Evolutionary conservation across 352 stramenopile species (phyloP).

Genomic region (Globisporangium canariense): DNA sequence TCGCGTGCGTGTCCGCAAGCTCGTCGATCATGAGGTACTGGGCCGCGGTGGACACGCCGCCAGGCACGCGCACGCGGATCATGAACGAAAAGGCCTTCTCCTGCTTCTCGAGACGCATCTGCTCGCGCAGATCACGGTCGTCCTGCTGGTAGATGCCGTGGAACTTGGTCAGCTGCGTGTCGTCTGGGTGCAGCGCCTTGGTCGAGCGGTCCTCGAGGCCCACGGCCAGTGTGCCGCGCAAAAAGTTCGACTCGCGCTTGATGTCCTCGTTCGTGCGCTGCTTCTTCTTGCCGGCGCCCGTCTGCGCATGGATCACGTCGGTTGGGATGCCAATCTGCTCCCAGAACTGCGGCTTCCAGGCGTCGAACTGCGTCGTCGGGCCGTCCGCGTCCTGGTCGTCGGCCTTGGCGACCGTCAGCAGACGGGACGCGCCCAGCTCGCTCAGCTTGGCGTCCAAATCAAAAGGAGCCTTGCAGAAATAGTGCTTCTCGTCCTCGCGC

Average conservation of each 20-base stretch:
- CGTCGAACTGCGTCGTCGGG: slow-evolving; percentile 62
- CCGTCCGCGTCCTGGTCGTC: slow-evolving; percentile 85
- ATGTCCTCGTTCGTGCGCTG: slow-evolving; percentile 84
- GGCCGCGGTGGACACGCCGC: slow-evolving; percentile 90
- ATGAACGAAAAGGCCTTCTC: slow-evolving; percentile 96
- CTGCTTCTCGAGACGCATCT: slow-evolving; percentile 75
- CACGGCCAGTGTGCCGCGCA: slow-evolving; percentile 64
- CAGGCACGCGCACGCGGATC: slow-evolving; percentile 96
- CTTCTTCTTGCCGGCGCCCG: slow-evolving; percentile 52
- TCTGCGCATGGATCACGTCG: slow-evolving; percentile 42
- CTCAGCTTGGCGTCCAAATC: slow-evolving; percentile 76
- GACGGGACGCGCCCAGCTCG: slow-evolving; percentile 64
- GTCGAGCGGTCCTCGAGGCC: slow-evolving; percentile 72
- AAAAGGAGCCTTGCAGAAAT: slow-evolving; percentile 73
- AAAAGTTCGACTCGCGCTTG: slow-evolving; percentile 74
- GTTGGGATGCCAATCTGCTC: slow-evolving; percentile 63
- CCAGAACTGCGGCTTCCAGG: slow-evolving; percentile 76
- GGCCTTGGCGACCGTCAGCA: slow-evolving; percentile 52
- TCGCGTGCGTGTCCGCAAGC: slow-evolving; percentile 90
- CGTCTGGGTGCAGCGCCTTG: slow-evolving; percentile 61
- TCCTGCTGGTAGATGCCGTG: slow-evolving; percentile 98
- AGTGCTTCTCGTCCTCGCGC: slow-evolving; percentile 77
- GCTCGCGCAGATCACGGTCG: slow-evolving; percentile 86
- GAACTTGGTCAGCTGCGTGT: slow-evolving; percentile 93
- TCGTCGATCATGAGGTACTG: slow-evolving; percentile 95